phyloP scores from a whole-genome alignment of 176 grass and related monocot genomes.

The Saccharum spontaneum region DNA sequence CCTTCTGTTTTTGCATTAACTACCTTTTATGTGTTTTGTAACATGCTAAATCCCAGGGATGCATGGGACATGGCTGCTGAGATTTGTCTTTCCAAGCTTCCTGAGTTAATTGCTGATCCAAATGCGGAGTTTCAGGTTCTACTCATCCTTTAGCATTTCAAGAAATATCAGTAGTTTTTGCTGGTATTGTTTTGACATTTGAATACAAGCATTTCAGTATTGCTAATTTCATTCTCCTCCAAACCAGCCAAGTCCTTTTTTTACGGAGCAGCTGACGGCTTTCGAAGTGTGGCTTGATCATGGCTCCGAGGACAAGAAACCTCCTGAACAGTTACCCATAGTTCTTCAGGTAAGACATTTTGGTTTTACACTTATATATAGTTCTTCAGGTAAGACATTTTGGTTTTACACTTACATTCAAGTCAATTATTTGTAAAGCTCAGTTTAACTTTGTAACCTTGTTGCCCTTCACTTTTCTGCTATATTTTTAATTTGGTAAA shows the following conservation, averaged over 20 bases:
- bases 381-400: conserved; percentile 86
- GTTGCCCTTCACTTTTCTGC: not conserved
- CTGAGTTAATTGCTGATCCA: conserved; percentile 74
- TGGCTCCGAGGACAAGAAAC: conserved; percentile 91
- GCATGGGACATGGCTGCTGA: conserved; percentile 99
- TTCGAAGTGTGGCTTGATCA: conserved; percentile 99
- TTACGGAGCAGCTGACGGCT: conserved; percentile 93
- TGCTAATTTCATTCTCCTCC: conserved; percentile 24
- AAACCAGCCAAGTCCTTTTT: conserved; percentile 89
- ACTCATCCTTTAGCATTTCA: not conserved
- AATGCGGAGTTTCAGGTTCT: conserved; percentile 88
- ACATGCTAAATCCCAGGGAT: conserved; percentile 62
- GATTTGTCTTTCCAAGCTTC: conserved; percentile 96
- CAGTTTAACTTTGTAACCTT: not conserved
- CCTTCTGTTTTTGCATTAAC: conserved; percentile 10
- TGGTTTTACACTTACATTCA: not conserved
- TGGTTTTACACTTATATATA: conserved; percentile 42
- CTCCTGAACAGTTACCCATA: conserved; percentile 95
- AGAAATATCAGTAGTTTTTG: conserved; percentile 6
- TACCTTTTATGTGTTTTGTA: conserved; percentile 23
- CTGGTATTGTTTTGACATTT: too few relatives aligned
- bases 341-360: conserved; percentile 86
- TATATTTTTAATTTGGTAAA: not conserved
- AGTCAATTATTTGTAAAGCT: conserved; percentile 11
- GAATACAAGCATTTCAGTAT: not conserved